Conservation (phyloP, 495 filamentous ascomycete genomes). For the Platismatia glauca region DNA sequence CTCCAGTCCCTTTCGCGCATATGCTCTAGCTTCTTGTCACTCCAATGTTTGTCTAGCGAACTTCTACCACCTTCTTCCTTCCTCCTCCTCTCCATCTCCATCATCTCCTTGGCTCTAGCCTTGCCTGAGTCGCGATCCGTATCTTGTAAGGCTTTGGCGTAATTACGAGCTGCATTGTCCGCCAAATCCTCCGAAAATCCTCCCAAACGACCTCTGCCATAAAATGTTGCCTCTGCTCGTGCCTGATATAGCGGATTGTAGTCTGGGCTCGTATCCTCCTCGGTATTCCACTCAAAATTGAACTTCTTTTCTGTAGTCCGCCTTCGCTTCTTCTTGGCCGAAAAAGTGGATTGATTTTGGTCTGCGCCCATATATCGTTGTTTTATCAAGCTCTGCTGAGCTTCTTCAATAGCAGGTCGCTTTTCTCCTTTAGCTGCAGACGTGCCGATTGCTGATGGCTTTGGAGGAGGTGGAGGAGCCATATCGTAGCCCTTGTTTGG, state of each 20-base stretch:
- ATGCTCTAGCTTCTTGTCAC: constrained; percentile 85
- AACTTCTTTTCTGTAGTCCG: constrained; percentile 94
- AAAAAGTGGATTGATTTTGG: constrained; percentile 78
- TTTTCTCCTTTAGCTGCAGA: constrained; percentile 39
- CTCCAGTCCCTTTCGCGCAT: constrained; percentile 99
- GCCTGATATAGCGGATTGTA: constrained; percentile 83
- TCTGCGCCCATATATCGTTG: constrained; percentile 91
- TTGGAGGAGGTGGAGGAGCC: constrained; percentile 45
- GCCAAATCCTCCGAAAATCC: constrained; percentile 73
- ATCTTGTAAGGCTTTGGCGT: constrained; percentile 67
- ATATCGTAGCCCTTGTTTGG: constrained; percentile 45
- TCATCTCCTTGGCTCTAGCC: constrained; percentile 65
- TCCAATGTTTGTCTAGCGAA: constrained; percentile 87
- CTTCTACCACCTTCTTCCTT: constrained; percentile 67
- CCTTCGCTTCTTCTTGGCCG: constrained; percentile 91
- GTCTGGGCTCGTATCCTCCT: constrained; percentile 88
- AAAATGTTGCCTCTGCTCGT: constrained; percentile 65
- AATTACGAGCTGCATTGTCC: constrained; percentile 60
- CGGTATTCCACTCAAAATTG: constrained; percentile 97
- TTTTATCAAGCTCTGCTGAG: constrained; percentile 67
- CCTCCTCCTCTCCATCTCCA: constrained; percentile 79
- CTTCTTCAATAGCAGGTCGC: constrained; percentile 54
- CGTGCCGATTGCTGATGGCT: constrained; percentile 31
- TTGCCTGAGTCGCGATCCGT: constrained; percentile 74
- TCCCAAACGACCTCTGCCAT: constrained; percentile 69